Evolutionary conservation across 805 yeast genomes (phyloP).

Genomic region (Hanseniaspora thailandica): DNA sequence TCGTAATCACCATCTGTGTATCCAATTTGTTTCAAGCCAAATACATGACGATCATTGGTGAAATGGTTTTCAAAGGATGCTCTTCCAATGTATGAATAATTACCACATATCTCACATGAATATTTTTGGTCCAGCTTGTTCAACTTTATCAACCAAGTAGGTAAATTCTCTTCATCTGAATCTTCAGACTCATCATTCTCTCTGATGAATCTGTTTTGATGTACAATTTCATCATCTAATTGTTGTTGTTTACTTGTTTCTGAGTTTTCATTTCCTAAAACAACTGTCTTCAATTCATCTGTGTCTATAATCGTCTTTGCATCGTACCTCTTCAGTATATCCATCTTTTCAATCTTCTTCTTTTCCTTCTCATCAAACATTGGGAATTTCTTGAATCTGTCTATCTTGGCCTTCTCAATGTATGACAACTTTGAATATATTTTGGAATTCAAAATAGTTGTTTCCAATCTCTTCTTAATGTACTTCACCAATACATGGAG

Average conservation of each 20-base stretch:
- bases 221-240: constrained; percentile 12
- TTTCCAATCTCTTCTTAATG: constrained; percentile 7
- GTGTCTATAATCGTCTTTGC: constrained; percentile 16
- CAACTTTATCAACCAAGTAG: constrained; percentile 82
- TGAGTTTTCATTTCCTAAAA: constrained; percentile 18
- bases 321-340: constrained; percentile 28
- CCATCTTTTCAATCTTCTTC: constrained; percentile 23
- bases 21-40: constrained; percentile 68
- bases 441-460: constrained; percentile 5
- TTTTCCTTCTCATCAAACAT: not conserved
- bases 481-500: constrained; percentile 23
- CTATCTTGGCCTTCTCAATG: constrained; percentile 39
- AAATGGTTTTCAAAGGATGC: constrained; percentile 65
- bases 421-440: constrained; percentile 31
- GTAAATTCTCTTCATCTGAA: constrained; percentile 82
- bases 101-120: constrained; percentile 80
- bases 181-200: constrained; percentile 22
- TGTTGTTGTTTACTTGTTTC: constrained; percentile 12
- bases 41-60: constrained; percentile 51
- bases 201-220: constrained; percentile 21
- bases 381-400: constrained; percentile 50
- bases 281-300: constrained; percentile 17
- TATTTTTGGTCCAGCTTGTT: constrained; percentile 70
- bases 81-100: constrained; percentile 60
- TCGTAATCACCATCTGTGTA: constrained; percentile 38